These are phyloP conservation scores for Arthrobotrys sinensis DNA, from an alignment of 2,329 filamentous ascomycete species.

Conservation along the genomic window DNA sequence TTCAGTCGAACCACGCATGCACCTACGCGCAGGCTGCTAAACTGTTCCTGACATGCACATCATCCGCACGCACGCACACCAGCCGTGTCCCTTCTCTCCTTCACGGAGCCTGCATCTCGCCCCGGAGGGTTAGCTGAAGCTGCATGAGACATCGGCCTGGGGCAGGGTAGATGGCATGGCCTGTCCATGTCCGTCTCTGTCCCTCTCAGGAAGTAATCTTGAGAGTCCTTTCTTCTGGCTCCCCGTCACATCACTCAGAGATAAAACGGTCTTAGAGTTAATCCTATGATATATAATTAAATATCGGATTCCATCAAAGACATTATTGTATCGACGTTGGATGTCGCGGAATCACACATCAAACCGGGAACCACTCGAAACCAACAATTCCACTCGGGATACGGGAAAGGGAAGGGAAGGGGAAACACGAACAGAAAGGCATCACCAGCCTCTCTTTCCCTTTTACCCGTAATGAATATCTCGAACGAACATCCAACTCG, in stretches of 20 bases:
- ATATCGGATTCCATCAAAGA: constrained; percentile 22
- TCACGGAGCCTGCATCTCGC: constrained; percentile 56
- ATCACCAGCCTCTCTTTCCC: constrained; percentile 33
- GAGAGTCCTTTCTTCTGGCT: constrained; percentile 37
- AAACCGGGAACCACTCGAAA: constrained; percentile 5
- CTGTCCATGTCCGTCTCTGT: constrained; percentile 35
- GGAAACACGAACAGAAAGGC: neutral
- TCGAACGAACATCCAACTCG: constrained; percentile 14
- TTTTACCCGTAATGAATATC: constrained; percentile 49
- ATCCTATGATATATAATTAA: constrained; percentile 27
- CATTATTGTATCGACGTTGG: constrained; percentile 10
- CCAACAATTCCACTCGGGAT: constrained; percentile 16
- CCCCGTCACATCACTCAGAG: constrained; percentile 10
- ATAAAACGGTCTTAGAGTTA: constrained; percentile 36
- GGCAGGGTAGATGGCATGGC: constrained; percentile 29
- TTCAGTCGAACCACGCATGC: constrained; percentile 19
- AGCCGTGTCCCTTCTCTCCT: constrained; percentile 39
- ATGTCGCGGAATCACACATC: constrained; percentile 4
- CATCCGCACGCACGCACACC: constrained; percentile 19
- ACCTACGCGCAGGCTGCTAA: constrained; percentile 33
- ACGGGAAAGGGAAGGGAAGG: neutral
- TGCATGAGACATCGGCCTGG: constrained; percentile 47
- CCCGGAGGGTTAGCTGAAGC: constrained; percentile 41
- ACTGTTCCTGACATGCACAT: constrained; percentile 34
- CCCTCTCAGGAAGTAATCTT: constrained; percentile 53